Percentiles rank a stretch among this genome's conserved stretches.
Conservation (phyloP, 257 asterid species). For the Ilex asprella region DNA sequence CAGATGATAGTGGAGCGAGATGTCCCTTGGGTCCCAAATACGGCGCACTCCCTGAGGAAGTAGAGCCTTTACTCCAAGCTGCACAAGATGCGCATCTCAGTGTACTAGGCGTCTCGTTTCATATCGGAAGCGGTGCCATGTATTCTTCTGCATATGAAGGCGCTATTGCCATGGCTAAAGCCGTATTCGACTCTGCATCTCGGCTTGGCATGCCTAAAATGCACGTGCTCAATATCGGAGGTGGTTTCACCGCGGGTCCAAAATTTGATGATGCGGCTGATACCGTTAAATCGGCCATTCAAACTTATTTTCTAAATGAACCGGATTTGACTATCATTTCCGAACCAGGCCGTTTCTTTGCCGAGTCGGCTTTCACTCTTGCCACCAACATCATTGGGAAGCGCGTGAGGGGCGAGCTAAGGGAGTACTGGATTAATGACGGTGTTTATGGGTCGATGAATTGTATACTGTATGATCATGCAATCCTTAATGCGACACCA, state of each 20-base stretch:
- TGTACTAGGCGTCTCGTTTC: conserved; percentile 15
- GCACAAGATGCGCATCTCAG: conserved; percentile 7
- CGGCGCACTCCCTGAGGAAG: conserved; percentile 14
- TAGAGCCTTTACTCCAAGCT: conserved; percentile 7
- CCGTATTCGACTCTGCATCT: conserved; percentile 6
- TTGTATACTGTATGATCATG: conserved; percentile 10
- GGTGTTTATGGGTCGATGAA: conserved; percentile 16
- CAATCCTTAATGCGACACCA: conserved; percentile 4
- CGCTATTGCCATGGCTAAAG: conserved; percentile 9
- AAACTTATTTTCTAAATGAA: neutral
- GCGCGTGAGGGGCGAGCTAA: conserved; percentile 12
- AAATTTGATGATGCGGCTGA: conserved; percentile 4
- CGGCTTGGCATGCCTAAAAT: conserved; percentile 9
- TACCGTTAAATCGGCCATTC: conserved; percentile 2
- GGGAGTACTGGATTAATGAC: conserved; percentile 16
- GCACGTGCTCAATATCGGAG: conserved; percentile 14
- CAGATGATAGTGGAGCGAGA: conserved; percentile 4
- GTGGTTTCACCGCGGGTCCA: conserved; percentile 13
- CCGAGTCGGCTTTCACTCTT: conserved; percentile 8
- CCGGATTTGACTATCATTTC: conserved; percentile 4
- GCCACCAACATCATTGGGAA: conserved; percentile 13
- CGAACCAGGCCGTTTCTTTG: conserved; percentile 19
- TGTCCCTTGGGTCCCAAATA: conserved; percentile 13
- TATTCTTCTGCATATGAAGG: conserved; percentile 9
- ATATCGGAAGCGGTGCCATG: conserved; percentile 11